Evolutionary conservation across 306 rosid genomes (phyloP).

Genomic region (Delonix regia): DNA sequence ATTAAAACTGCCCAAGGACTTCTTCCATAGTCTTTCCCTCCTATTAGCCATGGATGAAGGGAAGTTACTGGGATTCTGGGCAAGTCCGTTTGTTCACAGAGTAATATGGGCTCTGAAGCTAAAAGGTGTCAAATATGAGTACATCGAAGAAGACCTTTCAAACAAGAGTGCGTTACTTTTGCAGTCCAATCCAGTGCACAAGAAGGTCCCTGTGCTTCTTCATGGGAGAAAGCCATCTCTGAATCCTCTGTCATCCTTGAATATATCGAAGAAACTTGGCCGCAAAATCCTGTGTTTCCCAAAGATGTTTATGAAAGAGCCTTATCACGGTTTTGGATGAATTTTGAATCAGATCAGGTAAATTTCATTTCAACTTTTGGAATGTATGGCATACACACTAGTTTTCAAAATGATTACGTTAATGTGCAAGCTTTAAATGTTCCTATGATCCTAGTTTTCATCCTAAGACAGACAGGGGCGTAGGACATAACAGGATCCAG

Average conservation of each 20-base stretch:
- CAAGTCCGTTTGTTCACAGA: neutral
- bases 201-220: constrained; percentile 42
- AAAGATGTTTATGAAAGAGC: constrained; percentile 35
- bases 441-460: neutral
- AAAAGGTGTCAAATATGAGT: constrained; percentile 7
- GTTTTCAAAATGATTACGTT: neutral
- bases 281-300: constrained; percentile 35
- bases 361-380: neutral
- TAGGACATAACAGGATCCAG: neutral
- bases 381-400: neutral
- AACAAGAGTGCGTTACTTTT: constrained; percentile 17
- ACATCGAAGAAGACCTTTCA: constrained; percentile 25
- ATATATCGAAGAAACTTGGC: constrained; percentile 41
- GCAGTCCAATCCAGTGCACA: constrained; percentile 33
- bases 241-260: constrained; percentile 36
- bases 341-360: constrained; percentile 35
- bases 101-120: constrained; percentile 19
- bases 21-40: neutral
- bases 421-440: neutral
- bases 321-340: constrained; percentile 36
- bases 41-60: constrained; percentile 14
- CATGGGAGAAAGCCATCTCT: constrained; percentile 31
- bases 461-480: neutral
- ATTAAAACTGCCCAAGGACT: neutral
- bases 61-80: constrained; percentile 28